Conservation (phyloP, 441 rosid genomes). For the Euphorbia celastroides region DNA sequence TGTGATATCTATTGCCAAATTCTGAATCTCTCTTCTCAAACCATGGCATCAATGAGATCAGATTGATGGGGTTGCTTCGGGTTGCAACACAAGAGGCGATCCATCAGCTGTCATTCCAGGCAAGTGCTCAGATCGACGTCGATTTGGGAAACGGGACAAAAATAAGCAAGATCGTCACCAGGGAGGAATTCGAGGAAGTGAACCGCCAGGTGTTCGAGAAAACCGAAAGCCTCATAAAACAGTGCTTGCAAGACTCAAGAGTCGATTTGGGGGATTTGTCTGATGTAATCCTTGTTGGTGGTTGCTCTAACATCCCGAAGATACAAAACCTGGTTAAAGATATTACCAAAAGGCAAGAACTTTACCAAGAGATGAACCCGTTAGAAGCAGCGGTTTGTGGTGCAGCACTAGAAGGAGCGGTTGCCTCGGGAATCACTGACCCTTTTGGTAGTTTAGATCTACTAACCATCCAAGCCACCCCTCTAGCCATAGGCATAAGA, state of each 20-base stretch:
- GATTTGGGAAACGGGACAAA: constrained; percentile 58
- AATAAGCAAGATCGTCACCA: constrained; percentile 39
- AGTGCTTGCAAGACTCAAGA: constrained; percentile 61
- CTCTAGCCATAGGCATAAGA: constrained; percentile 62
- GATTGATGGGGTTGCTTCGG: constrained; percentile 51
- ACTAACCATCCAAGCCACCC: constrained; percentile 66
- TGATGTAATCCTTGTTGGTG: constrained; percentile 81
- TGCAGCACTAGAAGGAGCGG: constrained; percentile 88
- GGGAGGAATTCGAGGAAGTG: constrained; percentile 71
- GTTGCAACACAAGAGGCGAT: constrained; percentile 70
- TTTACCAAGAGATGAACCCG: constrained; percentile 49
- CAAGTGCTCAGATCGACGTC: constrained; percentile 44
- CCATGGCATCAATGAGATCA: constrained; percentile 39
- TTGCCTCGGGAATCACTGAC: constrained; percentile 70
- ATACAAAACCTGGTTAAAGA: constrained; percentile 36
- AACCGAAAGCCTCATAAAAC: constrained; percentile 49
- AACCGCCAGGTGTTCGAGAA: constrained; percentile 50
- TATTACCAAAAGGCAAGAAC: constrained; percentile 46
- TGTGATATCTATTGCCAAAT: constrained; percentile 48
- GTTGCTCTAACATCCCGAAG: constrained; percentile 67
- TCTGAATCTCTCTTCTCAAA: constrained; percentile 36
- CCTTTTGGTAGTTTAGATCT: constrained; percentile 80
- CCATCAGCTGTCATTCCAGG: constrained; percentile 51
- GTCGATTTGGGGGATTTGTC: constrained; percentile 44
- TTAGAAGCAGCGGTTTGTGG: constrained; percentile 81